phyloP scores from a whole-genome alignment of 345 rosid genomes.

The Brassica carinata region DNA sequence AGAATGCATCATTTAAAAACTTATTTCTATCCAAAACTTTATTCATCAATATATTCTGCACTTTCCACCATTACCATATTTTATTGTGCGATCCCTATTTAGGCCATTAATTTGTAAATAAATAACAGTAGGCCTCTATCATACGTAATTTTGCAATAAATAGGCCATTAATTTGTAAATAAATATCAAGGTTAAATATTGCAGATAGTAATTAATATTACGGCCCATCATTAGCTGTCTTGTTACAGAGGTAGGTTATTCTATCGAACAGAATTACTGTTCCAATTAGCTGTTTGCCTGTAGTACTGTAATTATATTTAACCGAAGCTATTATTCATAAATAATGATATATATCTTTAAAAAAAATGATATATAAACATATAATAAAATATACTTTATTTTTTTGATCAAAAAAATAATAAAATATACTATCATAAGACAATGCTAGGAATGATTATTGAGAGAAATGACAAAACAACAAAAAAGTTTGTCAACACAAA shows the following conservation, averaged over 20 bases:
- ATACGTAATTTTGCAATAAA: neutral
- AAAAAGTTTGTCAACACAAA: conserved; percentile 2
- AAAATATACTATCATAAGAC: neutral
- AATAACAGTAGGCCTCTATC: neutral
- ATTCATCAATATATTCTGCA: neutral
- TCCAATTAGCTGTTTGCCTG: no score
- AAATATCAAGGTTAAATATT: conserved; percentile 9
- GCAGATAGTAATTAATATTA: conserved; percentile 21
- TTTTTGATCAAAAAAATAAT: neutral
- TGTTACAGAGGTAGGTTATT: conserved; percentile 5
- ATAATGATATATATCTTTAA: no score
- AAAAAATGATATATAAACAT: no score
- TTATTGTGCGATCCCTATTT: neutral
- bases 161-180: conserved; percentile 1
- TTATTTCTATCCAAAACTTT: neutral
- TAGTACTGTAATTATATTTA: no score
- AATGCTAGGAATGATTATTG: neutral
- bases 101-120: neutral
- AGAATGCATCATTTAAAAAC: no score
- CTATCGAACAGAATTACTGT: neutral
- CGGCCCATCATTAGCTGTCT: conserved; percentile 30
- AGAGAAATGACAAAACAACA: neutral
- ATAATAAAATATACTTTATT: no score
- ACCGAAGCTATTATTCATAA: no score
- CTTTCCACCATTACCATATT: neutral